phyloP scores from a whole-genome alignment of 805 yeast species.

The Starmerella apis region DNA sequence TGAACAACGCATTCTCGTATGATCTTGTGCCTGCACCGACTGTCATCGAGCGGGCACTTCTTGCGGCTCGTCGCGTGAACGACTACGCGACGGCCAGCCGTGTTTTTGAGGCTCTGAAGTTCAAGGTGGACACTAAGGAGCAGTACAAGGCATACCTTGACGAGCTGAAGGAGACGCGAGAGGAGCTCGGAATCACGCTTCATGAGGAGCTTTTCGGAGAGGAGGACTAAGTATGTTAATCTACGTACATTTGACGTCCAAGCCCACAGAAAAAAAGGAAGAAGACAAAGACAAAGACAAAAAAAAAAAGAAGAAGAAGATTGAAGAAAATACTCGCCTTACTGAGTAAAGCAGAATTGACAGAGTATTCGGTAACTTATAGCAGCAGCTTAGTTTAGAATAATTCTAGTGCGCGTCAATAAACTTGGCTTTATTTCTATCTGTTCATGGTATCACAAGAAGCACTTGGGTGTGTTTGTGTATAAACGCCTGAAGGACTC shows the following conservation, averaged over 20 bases:
- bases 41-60: slow-evolving; percentile 87
- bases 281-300: too few species aligned
- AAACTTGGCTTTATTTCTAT: too few species aligned
- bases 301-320: too few species aligned
- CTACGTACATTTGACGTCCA: background rate
- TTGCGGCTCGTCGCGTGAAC: slow-evolving; percentile 97
- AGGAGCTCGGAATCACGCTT: slow-evolving; percentile 84
- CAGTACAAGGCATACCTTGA: slow-evolving; percentile 95
- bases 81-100: slow-evolving; percentile 98
- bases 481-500: too few species aligned
- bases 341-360: too few species aligned
- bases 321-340: too few species aligned
- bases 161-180: slow-evolving; percentile 82
- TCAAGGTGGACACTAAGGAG: slow-evolving; percentile 87
- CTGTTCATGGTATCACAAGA: too few species aligned
- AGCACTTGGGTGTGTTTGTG: too few species aligned
- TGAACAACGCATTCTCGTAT: slow-evolving; percentile 96
- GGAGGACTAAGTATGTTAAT: slow-evolving; percentile 15
- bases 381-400: background rate
- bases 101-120: slow-evolving; percentile 89
- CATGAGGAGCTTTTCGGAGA: slow-evolving; percentile 69
- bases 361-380: background rate
- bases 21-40: slow-evolving; percentile 97
- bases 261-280: background rate
- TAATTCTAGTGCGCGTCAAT: too few species aligned